Evolutionary conservation across 176 grass and related monocot species (phyloP).

Genomic region (Carex cristatella): DNA sequence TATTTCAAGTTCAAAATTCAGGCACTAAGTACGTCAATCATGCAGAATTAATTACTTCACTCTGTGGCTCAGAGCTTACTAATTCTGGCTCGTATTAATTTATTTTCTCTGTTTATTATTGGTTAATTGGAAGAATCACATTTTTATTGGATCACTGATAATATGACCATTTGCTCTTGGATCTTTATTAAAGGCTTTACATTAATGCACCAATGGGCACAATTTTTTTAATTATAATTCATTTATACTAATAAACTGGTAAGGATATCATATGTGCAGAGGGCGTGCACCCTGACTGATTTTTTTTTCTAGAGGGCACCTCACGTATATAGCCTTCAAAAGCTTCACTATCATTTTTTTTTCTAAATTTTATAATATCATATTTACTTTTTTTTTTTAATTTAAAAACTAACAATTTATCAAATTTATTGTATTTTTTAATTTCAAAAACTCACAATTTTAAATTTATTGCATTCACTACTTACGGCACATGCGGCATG

Average conservation of each 20-base stretch:
- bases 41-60: neutral
- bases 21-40: neutral
- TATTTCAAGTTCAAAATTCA: too few species aligned
- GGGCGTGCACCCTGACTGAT: too few species aligned
- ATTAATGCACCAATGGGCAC: neutral
- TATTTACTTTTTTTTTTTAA: too few species aligned
- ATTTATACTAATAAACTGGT: neutral
- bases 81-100: neutral
- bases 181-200: neutral
- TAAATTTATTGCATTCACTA: too few species aligned
- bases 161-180: neutral
- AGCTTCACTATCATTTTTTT: too few species aligned
- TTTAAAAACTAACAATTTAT: too few species aligned
- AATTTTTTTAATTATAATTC: neutral
- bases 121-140: neutral
- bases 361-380: too few species aligned
- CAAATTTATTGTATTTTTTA: too few species aligned
- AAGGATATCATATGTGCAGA: neutral
- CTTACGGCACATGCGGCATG: too few species aligned
- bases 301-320: too few species aligned
- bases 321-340: too few species aligned
- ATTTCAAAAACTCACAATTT: too few species aligned
- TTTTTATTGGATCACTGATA: neutral
- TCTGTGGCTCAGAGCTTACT: neutral
- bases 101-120: neutral